phyloP scores from a whole-genome alignment of 805 yeast species.

The Wickerhamiella sergipiensis region DNA sequence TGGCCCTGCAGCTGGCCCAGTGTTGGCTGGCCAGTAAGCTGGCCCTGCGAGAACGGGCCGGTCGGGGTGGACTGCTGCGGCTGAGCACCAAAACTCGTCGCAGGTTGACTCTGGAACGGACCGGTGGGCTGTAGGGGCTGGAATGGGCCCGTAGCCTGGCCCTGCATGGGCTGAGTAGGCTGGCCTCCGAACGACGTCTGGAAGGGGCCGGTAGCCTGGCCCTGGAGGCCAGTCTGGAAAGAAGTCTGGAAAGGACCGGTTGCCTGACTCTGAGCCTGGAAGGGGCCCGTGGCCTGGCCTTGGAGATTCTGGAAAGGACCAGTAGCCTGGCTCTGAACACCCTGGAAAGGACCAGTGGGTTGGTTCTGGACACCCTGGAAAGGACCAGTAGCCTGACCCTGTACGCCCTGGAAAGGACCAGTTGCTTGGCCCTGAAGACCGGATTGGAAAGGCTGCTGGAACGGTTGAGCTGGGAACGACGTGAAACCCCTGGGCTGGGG shows the following conservation, averaged over 20 bases:
- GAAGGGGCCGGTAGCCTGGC: slow-evolving; percentile 18
- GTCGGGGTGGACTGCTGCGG: not conserved
- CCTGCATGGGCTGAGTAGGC: slow-evolving; percentile 10
- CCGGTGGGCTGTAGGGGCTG: slow-evolving; percentile 9
- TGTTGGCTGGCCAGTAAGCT: slow-evolving; percentile 3
- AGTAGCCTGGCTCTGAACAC: slow-evolving; percentile 19
- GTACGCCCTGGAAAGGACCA: no score
- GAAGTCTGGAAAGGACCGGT: slow-evolving; percentile 8
- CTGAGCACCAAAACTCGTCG: slow-evolving; percentile 6
- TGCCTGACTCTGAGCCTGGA: slow-evolving; percentile 3
- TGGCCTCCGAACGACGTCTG: slow-evolving; percentile 11
- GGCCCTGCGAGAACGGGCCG: not conserved
- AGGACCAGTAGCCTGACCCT: slow-evolving; percentile 10
- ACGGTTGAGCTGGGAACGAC: slow-evolving; percentile 1
- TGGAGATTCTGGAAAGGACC: slow-evolving; percentile 14
- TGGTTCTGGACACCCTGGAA: slow-evolving; percentile 21
- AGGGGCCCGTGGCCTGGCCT: slow-evolving; percentile 6
- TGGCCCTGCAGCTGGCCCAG: slow-evolving; percentile 7
- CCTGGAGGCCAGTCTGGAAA: slow-evolving; percentile 19
- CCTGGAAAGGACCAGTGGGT: slow-evolving; percentile 20
- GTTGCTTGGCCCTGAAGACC: no score
- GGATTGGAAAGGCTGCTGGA: not conserved
- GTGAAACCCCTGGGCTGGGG: slow-evolving; percentile 24
- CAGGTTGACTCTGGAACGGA: slow-evolving; percentile 8
- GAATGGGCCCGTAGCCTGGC: slow-evolving; percentile 4